Percentiles rank a stretch among this genome's conserved stretches.
Conservation (phyloP, 2,329 filamentous ascomycete species). For the Zopfia rhizophila region DNA sequence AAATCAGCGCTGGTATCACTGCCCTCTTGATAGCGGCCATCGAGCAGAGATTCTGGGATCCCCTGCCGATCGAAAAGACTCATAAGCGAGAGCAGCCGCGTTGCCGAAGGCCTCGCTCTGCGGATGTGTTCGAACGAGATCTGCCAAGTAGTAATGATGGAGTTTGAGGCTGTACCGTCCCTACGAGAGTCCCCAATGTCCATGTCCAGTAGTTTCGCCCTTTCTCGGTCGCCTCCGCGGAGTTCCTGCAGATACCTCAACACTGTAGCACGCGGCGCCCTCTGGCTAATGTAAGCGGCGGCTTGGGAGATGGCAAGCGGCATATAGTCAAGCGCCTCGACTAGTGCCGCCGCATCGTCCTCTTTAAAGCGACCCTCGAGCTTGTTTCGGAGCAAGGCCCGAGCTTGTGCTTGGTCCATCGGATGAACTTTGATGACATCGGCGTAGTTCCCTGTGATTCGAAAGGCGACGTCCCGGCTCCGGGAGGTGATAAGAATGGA, state of each 20-base stretch:
- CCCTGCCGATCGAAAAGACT: conserved; percentile 57
- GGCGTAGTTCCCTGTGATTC: conserved; percentile 25
- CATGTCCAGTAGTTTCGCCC: conserved; percentile 23
- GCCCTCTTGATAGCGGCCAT: conserved; percentile 2
- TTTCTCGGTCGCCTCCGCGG: conserved; percentile 40
- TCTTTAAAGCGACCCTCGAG: conserved; percentile 5
- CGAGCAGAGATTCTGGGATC: conserved; percentile 42
- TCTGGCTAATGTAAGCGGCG: conserved; percentile 38
- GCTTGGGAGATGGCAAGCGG: conserved; percentile 48
- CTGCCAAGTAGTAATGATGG: conserved; percentile 49
- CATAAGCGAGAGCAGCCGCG: conserved; percentile 57
- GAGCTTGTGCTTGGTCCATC: conserved; percentile 27
- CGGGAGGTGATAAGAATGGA: conserved; percentile 26
- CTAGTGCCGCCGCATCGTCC: conserved; percentile 8
- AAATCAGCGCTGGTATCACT: conserved; percentile 15
- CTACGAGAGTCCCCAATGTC: conserved; percentile 29
- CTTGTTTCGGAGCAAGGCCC: conserved; percentile 19
- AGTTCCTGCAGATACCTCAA: conserved; percentile 54
- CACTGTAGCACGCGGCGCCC: conserved; percentile 12
- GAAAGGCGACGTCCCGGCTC: conserved; percentile 22
- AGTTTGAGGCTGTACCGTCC: conserved; percentile 43
- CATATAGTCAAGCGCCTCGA: conserved; percentile 36
- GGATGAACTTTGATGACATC: conserved; percentile 18
- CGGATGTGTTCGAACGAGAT: conserved; percentile 44
- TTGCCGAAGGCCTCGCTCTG: conserved; percentile 36